A percentile compares a stretch with the other conserved stretches of the same genome.
Conservation (phyloP, 345 rosid genomes). For the sweet orange (Citrus sinensis) region DVS_A1.0 CM039162.1:3253001-3253500, state of each 20-base stretch:
- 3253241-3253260: constrained; percentile 26
- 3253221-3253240: constrained; percentile 15
- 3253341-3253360: constrained; percentile 19
- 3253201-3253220: too few relatives aligned
- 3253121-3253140: too few relatives aligned
- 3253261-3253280: background rate
- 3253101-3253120: too few relatives aligned
- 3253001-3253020: too few relatives aligned
- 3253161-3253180: too few relatives aligned
- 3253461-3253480: background rate
- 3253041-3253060: too few relatives aligned
- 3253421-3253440: background rate
- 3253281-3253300: background rate
- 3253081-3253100: too few relatives aligned
- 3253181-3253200: background rate
- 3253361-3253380: constrained; percentile 35
- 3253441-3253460: background rate
- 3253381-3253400: constrained; percentile 21
- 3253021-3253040: too few relatives aligned
- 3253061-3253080: too few relatives aligned
- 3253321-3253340: constrained; percentile 30
- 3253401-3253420: background rate
- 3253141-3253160: too few relatives aligned
- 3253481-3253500: constrained; percentile 5
- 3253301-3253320: constrained; percentile 18